Evolutionary conservation across 1,284 basidiomycete species (phyloP), one percentile per base, ranked within the genome.

Genomic region (Golubevia sp.): DNA sequence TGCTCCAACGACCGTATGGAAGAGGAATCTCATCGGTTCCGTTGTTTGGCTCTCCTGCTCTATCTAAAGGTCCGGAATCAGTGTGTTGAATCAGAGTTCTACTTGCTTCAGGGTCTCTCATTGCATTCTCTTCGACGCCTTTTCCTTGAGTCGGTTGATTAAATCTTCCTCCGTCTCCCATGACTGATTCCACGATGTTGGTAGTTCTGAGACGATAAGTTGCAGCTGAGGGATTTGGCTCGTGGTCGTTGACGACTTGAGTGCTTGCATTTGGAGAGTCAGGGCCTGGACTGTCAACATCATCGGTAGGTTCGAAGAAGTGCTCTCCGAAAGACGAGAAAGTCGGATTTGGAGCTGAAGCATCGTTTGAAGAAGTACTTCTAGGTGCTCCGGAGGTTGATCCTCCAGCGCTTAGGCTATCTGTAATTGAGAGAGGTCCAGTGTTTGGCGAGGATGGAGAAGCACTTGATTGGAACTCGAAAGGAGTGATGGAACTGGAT

Each of bases 1-100:
- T n/a, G n/a, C n/a, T n/a, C 70, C 70, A 73, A 1, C 70, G 67
- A 15, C 70, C 70, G 23, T 73, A 73, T 38, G 67, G 65, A 18
- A 67, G 70, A 11, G 70, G 70, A 20, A 73, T 51, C 54, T 73
- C 70, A 25, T 70, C 70, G 21, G 62, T 68, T 60, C 64, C 68
- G 26, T 66, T 63, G 1, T 67, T 67, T n/a, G n/a, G n/a, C n/a
- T n/a, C n/a, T n/a, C n/a, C n/a, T n/a, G n/a, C n/a, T 27, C 70
- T 66, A 21, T 66, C 68, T 5, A 73, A 50, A 7, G 65, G 49
- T n/a, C 70, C 70, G 2, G 68, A 67, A 25, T 73, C 70, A 26
- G 70, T 58, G 23, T 73, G 70, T 56, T 63, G 61, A 15, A 73
- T 61, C 3, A 73, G 63, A 11, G 58, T 52, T 4, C 63, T 54